Conservation (phyloP, 2,329 filamentous ascomycete genomes). For the Pseudocercospora fuligena region DNA sequence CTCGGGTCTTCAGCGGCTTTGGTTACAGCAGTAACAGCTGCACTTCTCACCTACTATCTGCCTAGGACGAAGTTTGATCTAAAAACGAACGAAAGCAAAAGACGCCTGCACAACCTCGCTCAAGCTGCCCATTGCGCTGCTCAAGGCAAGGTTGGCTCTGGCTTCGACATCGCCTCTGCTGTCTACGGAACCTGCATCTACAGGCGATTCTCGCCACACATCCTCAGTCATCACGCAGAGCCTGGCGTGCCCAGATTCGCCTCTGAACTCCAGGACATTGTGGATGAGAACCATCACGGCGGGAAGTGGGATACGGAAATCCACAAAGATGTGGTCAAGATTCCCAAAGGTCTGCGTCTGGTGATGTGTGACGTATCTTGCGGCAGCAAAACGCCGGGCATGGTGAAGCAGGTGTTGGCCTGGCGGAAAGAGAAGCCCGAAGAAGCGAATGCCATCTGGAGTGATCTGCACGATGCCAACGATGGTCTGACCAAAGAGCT, state of each 20-base stretch:
- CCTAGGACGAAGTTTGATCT: slow-evolving; percentile 62
- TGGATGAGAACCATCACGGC: slow-evolving; percentile 61
- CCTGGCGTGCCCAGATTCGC: slow-evolving; percentile 71
- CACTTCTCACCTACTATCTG: slow-evolving; percentile 77
- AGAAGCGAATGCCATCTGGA: slow-evolving; percentile 74
- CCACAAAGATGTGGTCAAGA: slow-evolving; percentile 67
- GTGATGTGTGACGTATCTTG: slow-evolving; percentile 97
- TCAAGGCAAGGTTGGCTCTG: slow-evolving; percentile 93
- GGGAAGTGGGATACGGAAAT: slow-evolving; percentile 80
- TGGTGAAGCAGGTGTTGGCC: slow-evolving; percentile 88
- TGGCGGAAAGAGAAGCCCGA: slow-evolving; percentile 73
- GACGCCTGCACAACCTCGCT: slow-evolving; percentile 84
- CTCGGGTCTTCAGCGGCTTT: slow-evolving; percentile 93
- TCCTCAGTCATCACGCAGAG: slow-evolving; percentile 71
- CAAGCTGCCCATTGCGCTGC: slow-evolving; percentile 94
- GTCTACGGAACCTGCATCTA: slow-evolving; percentile 92
- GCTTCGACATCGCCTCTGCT: slow-evolving; percentile 92
- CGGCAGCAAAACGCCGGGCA: slow-evolving; percentile 88
- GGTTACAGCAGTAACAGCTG: slow-evolving; percentile 82
- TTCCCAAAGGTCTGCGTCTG: slow-evolving; percentile 75
- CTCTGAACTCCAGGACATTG: slow-evolving; percentile 64
- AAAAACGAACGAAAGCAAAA: slow-evolving; percentile 57
- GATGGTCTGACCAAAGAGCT: slow-evolving; percentile 71
- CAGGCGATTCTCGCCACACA: slow-evolving; percentile 82
- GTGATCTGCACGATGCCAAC: slow-evolving; percentile 73